Evolutionary conservation across 148 eudicot genomes (phyloP), one percentile per base, ranked within the genome.

Genomic region (Chenopodium suecicum): DNA sequence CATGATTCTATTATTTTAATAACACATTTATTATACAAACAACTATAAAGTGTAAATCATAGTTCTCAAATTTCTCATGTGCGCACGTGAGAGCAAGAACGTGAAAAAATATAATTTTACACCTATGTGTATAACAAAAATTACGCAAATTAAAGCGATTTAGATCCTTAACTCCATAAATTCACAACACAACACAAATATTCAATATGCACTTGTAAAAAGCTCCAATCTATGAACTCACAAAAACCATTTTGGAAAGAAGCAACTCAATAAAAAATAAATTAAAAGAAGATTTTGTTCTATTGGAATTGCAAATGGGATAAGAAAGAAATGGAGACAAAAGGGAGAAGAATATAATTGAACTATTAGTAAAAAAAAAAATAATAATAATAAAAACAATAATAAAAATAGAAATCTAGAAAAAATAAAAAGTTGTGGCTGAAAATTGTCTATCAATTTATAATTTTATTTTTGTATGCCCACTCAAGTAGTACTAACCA

Each of bases 341-440:
- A 9, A 19, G 54, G 56, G 19, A 14, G 7, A 67, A 32, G 52
- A 54, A 76, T 41, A 77, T 6, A 44, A 54, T 22, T 12, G 23
- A 5, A 75, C 11, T 32, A 73, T 2, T 44, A 73, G 17, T 34
- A 69, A 74, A 52, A 54, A 74, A 27, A 27, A 27, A 27, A 27
- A 27, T 0, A 27, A 27, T 0, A 27, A 27, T 0, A 25, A 25
- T 0, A 74, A 63, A 29, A 68, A 75, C 58, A 56, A 31, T 32
- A 44, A 37, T 32, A 58, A 25, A 52, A 10, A 20, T 54, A 41
- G 13, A 47, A 31, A 60, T 41, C 12, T 60, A 12, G 12, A 47
- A 25, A 44, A 76, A 78, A 70, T 78, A 4, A 76, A 79, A 93
- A 91, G 88, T 90, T 93, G 97, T 94, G 98, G 98, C 89, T 91